Evolutionary conservation across 768 basidiomycete genomes (phyloP).

Genomic region (Lactifluus hygrophoroides): DNA sequence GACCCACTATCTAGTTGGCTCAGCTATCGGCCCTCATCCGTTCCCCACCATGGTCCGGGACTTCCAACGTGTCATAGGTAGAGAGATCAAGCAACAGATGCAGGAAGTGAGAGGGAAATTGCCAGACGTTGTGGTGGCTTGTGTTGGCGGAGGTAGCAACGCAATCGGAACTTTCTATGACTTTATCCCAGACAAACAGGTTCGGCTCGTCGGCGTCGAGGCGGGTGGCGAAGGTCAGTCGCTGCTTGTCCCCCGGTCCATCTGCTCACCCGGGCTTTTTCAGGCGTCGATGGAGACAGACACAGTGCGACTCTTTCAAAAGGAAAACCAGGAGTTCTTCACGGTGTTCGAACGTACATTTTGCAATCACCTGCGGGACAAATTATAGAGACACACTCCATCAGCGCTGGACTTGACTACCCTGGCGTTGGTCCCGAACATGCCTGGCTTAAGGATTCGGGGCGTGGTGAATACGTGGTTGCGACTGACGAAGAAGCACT

Average conservation of each 20-base stretch:
- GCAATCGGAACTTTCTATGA: slow-evolving; percentile 98
- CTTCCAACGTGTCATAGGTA: slow-evolving; percentile 91
- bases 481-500: slow-evolving; percentile 94
- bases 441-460: slow-evolving; percentile 92
- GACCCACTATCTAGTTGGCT: slow-evolving; percentile 96
- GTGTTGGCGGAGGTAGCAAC: slow-evolving; percentile 96
- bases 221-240: slow-evolving; percentile 88
- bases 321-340: slow-evolving; percentile 89
- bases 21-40: slow-evolving; percentile 95
- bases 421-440: slow-evolving; percentile 98
- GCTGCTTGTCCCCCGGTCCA: neutral
- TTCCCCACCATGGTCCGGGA: slow-evolving; percentile 99
- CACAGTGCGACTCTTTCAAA: slow-evolving; percentile 92
- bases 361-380: slow-evolving; percentile 85
- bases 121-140: slow-evolving; percentile 91
- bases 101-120: slow-evolving; percentile 67
- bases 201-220: slow-evolving; percentile 88
- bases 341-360: slow-evolving; percentile 93
- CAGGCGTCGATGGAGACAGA: slow-evolving; percentile 71
- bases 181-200: slow-evolving; percentile 82
- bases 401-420: slow-evolving; percentile 94
- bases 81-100: slow-evolving; percentile 89
- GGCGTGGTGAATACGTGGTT: slow-evolving; percentile 85
- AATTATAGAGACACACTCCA: slow-evolving; percentile 94
- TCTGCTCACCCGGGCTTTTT: neutral